Percentiles rank a stretch among this genome's conserved stretches.
These are phyloP conservation scores for Balakata baccata DNA, from an alignment of 345 rosid genomes.

Conservation along the genomic window DNA sequence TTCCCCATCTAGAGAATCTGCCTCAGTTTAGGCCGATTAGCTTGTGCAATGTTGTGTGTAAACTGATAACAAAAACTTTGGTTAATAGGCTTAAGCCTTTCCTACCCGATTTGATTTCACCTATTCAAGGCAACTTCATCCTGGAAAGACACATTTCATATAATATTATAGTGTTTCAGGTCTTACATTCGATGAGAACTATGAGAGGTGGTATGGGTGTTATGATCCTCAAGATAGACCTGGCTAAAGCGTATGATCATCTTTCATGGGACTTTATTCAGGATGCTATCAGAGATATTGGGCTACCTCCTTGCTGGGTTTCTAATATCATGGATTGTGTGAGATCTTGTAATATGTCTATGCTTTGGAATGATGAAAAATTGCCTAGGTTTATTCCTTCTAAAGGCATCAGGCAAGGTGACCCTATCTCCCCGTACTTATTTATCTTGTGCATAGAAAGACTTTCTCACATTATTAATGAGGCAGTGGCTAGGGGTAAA, in stretches of 20 bases:
- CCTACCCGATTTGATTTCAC: too few species aligned
- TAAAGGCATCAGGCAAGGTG: background rate
- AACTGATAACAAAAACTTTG: too few species aligned
- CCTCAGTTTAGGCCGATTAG: background rate
- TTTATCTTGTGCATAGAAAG: background rate
- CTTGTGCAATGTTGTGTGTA: too few species aligned
- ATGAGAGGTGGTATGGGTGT: background rate
- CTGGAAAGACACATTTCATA: too few species aligned
- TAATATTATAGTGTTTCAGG: background rate
- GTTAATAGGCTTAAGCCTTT: too few species aligned
- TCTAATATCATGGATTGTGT: background rate
- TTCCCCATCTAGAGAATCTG: background rate
- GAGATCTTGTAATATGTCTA: too few species aligned
- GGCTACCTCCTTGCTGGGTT: background rate
- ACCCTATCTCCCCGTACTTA: background rate
- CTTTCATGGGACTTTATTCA: background rate
- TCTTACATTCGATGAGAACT: background rate
- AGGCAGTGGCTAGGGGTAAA: background rate
- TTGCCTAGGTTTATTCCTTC: too few species aligned
- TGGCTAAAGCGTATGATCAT: too few species aligned
- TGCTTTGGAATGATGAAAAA: too few species aligned
- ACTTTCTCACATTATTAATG: background rate
- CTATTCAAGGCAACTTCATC: too few species aligned
- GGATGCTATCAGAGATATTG: background rate
- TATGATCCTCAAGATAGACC: background rate